phyloP scores from a whole-genome alignment of 1,139 yeast genomes.

The Pichia sp. region DNA sequence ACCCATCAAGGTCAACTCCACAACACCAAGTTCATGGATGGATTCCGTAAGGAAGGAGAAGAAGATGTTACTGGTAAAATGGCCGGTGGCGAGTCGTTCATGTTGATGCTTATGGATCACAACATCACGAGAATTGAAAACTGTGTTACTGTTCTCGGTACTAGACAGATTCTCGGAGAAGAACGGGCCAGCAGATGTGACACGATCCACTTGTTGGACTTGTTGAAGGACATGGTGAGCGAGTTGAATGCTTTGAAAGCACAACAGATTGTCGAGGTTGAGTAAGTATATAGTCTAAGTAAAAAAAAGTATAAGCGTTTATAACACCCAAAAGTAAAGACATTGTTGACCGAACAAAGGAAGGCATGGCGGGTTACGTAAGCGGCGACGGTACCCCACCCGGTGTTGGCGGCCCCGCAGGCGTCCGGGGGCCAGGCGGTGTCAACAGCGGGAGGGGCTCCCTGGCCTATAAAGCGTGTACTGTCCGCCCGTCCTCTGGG shows the following conservation, averaged over 20 bases:
- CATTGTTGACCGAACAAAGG: no score
- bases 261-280: no score
- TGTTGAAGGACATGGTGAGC: conserved; percentile 7
- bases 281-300: no score
- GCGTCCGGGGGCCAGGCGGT: no score
- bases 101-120: conserved; percentile 55
- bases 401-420: neutral
- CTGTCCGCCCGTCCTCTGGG: no score
- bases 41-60: conserved; percentile 22
- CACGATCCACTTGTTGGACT: conserved; percentile 9
- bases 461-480: neutral
- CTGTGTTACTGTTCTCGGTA: conserved; percentile 35
- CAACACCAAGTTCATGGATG: conserved; percentile 18
- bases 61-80: conserved; percentile 17
- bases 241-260: conserved; percentile 7
- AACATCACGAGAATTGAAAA: conserved; percentile 64
- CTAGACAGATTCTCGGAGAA: conserved; percentile 23
- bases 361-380: no score
- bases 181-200: neutral
- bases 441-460: conserved; percentile 9
- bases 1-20: neutral
- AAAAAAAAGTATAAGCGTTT: no score
- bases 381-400: no score
- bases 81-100: conserved; percentile 33
- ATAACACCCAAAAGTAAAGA: no score